These are phyloP conservation scores for Aspergillus terreus DNA, from an alignment of 2,329 filamentous ascomycete genomes.

Conservation along the genomic window DNA sequence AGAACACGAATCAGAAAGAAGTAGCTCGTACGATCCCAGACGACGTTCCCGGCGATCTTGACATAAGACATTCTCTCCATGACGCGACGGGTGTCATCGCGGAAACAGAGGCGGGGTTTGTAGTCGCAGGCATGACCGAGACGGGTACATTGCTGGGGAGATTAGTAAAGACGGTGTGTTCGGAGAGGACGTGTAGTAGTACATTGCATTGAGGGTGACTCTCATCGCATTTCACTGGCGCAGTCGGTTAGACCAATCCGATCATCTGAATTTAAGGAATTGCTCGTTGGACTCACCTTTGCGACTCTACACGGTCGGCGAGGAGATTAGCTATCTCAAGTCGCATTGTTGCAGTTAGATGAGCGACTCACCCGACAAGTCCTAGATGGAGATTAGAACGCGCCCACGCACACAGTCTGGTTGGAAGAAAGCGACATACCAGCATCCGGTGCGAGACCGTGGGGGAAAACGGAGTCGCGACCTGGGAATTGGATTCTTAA, in stretches of 20 bases:
- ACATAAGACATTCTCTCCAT: conserved; percentile 52
- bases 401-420: conserved; percentile 6
- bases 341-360: background rate
- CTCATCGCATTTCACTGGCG: conserved; percentile 56
- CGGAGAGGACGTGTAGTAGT: conserved; percentile 17
- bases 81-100: conserved; percentile 51
- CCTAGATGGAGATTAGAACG: conserved; percentile 24
- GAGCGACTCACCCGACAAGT: conserved; percentile 39
- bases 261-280: background rate
- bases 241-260: background rate
- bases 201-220: conserved; percentile 52
- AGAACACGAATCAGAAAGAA: conserved; percentile 4
- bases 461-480: conserved; percentile 49
- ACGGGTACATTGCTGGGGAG: conserved; percentile 49
- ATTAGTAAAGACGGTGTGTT: too few relatives aligned
- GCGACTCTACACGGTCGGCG: conserved; percentile 29
- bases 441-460: conserved; percentile 53
- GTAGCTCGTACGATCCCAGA: conserved; percentile 54
- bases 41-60: conserved; percentile 47
- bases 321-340: conserved; percentile 1
- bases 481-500: conserved; percentile 30
- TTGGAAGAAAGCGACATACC: conserved; percentile 31
- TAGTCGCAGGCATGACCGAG: conserved; percentile 58
- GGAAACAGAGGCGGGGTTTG: conserved; percentile 53
- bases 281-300: conserved; percentile 31